phyloP scores from a whole-genome alignment of 148 eudicot species.

The Vaccinium macrocarpon region DNA sequence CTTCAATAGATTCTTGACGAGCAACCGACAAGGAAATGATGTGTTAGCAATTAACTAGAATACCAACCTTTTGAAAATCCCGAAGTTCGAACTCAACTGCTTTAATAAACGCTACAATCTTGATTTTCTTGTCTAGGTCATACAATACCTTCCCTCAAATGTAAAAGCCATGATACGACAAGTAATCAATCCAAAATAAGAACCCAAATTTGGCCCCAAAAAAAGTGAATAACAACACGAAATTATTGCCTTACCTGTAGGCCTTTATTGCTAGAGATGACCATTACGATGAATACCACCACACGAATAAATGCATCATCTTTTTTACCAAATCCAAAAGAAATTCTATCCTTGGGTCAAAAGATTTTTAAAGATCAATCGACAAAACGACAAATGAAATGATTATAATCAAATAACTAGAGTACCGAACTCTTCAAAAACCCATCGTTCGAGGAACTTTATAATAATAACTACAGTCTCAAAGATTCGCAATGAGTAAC shows the following conservation, averaged over 20 bases:
- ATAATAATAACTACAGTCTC: neutral
- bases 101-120: neutral
- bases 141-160: neutral
- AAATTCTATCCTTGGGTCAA: neutral
- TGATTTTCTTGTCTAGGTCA: neutral
- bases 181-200: neutral
- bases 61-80: neutral
- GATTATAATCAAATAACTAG: neutral
- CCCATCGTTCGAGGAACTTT: neutral
- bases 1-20: neutral
- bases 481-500: conserved; percentile 2
- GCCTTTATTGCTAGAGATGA: neutral
- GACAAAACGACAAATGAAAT: neutral
- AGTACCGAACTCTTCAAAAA: neutral
- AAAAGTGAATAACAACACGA: neutral
- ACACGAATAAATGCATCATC: neutral
- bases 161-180: neutral
- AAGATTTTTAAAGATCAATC: neutral
- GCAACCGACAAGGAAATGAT: neutral
- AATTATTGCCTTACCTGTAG: neutral
- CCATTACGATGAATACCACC: neutral
- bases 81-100: neutral
- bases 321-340: neutral
- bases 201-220: neutral
- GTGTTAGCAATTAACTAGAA: neutral